phyloP scores from a whole-genome alignment of 345 rosid genomes.

The Kernera saxatilis region DNA sequence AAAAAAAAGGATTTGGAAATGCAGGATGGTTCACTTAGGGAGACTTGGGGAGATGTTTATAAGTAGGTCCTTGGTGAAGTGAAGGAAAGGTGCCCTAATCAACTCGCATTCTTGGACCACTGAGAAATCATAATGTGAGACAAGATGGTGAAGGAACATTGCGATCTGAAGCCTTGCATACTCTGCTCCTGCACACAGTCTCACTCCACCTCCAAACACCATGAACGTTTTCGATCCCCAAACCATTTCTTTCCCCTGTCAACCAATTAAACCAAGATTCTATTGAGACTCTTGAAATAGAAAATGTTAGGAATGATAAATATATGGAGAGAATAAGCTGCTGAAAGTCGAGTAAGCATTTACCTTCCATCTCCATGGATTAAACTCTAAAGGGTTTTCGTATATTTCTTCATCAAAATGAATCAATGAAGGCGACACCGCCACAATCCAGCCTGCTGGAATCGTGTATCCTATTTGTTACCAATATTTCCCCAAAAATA shows the following conservation, averaged over 20 bases:
- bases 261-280: background rate
- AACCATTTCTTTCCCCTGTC: constrained; percentile 27
- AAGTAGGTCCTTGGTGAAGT: constrained; percentile 14
- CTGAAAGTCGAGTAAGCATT: background rate
- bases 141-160: constrained; percentile 32
- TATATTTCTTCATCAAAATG: constrained; percentile 28
- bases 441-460: constrained; percentile 38
- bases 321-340: background rate
- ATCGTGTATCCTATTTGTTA: constrained; percentile 33
- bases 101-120: constrained; percentile 22
- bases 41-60: constrained; percentile 1
- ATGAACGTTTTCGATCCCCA: constrained; percentile 34
- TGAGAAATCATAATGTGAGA: constrained; percentile 30
- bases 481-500: too few species aligned
- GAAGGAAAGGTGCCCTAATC: constrained; percentile 2
- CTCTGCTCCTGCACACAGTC: constrained; percentile 45
- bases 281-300: background rate
- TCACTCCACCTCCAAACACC: constrained; percentile 43
- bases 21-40: background rate
- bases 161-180: constrained; percentile 37
- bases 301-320: background rate
- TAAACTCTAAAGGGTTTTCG: constrained; percentile 33
- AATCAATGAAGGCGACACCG: constrained; percentile 21
- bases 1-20: too few species aligned
- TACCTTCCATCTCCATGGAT: constrained; percentile 48